phyloP scores from a whole-genome alignment of 495 filamentous ascomycete species.

The Talaromyces thailandensis region DNA sequence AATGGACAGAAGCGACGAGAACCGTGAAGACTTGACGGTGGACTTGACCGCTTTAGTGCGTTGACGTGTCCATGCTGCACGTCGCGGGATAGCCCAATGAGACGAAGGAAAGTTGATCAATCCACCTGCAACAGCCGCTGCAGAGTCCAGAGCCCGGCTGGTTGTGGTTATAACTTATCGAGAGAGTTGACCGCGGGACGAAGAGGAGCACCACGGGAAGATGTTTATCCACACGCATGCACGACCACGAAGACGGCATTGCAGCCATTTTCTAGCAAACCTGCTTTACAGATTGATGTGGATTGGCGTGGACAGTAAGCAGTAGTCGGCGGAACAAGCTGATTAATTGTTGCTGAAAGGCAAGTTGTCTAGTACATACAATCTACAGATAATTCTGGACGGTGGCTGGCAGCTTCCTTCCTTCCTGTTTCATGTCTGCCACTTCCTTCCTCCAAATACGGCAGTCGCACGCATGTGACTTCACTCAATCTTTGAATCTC shows the following conservation, averaged over 20 bases:
- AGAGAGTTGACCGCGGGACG: not conserved
- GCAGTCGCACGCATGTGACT: no score
- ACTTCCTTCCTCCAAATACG: no score
- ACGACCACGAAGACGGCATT: not conserved
- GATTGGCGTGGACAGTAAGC: not conserved
- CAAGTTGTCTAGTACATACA: not conserved
- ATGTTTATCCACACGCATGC: not conserved
- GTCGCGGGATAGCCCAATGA: not conserved
- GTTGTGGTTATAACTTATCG: not conserved
- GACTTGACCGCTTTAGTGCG: slow-evolving; percentile 1
- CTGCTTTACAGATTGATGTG: not conserved
- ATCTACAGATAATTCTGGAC: no score
- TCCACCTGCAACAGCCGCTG: not conserved
- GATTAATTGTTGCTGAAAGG: no score
- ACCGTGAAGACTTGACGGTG: not conserved
- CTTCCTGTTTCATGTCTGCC: no score
- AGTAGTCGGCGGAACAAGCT: not conserved
- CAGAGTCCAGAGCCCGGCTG: not conserved
- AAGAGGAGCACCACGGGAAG: not conserved
- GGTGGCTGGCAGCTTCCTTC: no score
- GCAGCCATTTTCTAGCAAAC: not conserved
- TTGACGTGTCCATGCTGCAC: slow-evolving; percentile 3
- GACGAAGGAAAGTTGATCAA: not conserved
- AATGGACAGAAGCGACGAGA: not conserved
- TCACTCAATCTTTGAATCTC: no score